Evolutionary conservation across 1,284 basidiomycete species (phyloP).

Genomic region (Coniferiporia sulphurascens): DNA sequence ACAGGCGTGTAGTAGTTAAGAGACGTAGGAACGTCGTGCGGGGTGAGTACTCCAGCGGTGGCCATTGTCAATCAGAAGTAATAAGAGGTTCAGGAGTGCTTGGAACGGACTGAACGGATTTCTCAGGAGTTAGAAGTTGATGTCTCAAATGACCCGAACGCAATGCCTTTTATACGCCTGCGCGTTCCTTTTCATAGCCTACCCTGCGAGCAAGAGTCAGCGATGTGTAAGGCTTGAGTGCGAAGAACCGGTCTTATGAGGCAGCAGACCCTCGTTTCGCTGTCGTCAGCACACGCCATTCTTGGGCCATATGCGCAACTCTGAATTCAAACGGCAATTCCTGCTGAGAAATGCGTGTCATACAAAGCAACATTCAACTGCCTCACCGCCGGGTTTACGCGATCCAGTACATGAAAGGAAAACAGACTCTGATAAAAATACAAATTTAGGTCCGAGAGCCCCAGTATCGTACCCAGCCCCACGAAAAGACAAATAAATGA

Average conservation of each 20-base stretch:
- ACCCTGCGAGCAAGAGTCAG: not conserved
- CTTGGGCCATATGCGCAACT: not conserved
- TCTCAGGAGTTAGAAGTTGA: no score
- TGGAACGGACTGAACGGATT: no score
- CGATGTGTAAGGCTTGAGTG: no score
- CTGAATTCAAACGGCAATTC: not conserved
- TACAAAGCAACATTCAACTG: no score
- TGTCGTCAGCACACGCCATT: not conserved
- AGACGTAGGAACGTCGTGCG: conserved; percentile 11
- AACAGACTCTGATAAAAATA: not conserved
- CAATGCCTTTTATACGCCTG: not conserved
- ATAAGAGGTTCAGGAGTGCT: not conserved
- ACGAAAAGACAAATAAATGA: not conserved
- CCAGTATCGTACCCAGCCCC: no score
- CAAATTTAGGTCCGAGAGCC: no score
- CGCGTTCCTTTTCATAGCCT: not conserved
- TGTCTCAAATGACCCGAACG: no score
- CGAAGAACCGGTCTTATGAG: no score
- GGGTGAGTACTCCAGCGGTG: conserved; percentile 2
- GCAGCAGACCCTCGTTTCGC: not conserved
- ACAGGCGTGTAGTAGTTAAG: conserved; percentile 17
- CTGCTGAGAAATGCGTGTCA: no score
- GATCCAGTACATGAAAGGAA: not conserved
- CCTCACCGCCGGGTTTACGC: no score
- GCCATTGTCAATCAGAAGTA: not conserved